Percentiles rank a stretch among this genome's conserved stretches.
Conservation (phyloP, 2,329 filamentous ascomycete genomes). For the Colletotrichum tanaceti region DNA sequence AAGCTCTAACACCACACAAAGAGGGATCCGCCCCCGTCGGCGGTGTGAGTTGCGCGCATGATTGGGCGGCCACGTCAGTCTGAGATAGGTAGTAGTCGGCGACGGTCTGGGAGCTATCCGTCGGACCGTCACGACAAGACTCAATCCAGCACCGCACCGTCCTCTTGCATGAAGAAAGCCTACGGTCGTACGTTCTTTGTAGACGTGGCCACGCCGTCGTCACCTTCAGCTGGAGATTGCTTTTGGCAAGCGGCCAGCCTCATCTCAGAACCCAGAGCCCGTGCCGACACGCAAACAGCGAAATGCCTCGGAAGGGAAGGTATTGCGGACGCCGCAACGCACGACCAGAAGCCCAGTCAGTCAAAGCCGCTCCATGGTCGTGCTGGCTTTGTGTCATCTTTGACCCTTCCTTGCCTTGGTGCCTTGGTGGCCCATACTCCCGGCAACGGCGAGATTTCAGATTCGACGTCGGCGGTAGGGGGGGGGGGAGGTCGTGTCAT, state of each 20-base stretch:
- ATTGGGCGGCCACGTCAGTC: slow-evolving; percentile 13
- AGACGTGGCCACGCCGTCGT: slow-evolving; percentile 3
- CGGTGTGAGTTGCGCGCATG: slow-evolving; percentile 19
- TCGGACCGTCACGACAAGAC: background rate
- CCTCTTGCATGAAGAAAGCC: slow-evolving; percentile 11
- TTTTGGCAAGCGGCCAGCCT: background rate
- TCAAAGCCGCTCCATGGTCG: background rate
- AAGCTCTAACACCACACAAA: slow-evolving; percentile 23
- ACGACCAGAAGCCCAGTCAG: background rate
- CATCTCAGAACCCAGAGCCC: background rate
- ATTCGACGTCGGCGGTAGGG: background rate
- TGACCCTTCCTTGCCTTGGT: background rate
- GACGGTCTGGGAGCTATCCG: slow-evolving; percentile 3
- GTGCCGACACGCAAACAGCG: background rate
- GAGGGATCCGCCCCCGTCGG: slow-evolving; percentile 3
- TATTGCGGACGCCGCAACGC: background rate
- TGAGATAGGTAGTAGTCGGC: slow-evolving; percentile 2
- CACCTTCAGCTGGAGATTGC: background rate
- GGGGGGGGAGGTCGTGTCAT: background rate
- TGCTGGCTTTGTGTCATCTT: background rate
- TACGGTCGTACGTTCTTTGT: slow-evolving; percentile 1
- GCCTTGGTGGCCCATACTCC: background rate
- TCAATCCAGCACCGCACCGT: background rate
- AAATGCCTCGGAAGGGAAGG: background rate
- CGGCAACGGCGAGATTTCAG: background rate